A percentile compares a stretch with the other conserved stretches of the same genome.
Evolutionary conservation across 106 monocot species (phyloP).

Genomic region (Dendrobium catenatum): DNA sequence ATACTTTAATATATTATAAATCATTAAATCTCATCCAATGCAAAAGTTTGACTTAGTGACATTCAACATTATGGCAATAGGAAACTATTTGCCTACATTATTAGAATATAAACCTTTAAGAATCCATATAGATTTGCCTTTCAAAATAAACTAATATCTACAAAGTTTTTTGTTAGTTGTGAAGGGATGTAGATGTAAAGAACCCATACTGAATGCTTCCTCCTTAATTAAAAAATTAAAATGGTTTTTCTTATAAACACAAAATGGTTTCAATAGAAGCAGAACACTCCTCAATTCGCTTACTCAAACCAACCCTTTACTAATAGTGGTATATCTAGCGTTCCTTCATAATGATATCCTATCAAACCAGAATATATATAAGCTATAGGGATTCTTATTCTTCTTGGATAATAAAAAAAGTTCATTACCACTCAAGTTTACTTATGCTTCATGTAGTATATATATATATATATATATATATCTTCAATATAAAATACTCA

Average conservation of each 20-base stretch:
- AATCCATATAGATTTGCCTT: background rate
- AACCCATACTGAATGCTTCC: background rate
- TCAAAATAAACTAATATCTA: background rate
- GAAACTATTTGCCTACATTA: background rate
- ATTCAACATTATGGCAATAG: background rate
- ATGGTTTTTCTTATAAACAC: background rate
- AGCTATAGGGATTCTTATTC: background rate
- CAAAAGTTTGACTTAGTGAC: background rate
- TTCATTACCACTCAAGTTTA: background rate
- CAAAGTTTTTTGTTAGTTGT: background rate
- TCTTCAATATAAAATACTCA: background rate
- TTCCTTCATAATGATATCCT: background rate
- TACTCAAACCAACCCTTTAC: background rate
- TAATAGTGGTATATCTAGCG: background rate
- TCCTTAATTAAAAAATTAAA: background rate
- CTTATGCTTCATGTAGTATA: background rate
- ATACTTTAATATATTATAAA: background rate
- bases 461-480: no score
- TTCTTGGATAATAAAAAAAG: background rate
- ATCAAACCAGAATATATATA: background rate
- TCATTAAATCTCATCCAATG: background rate
- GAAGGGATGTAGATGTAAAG: background rate
- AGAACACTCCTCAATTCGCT: background rate
- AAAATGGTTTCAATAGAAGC: background rate
- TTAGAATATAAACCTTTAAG: background rate